Conservation (phyloP, 306 rosid genomes). For the Lathyrus aphaca region DNA sequence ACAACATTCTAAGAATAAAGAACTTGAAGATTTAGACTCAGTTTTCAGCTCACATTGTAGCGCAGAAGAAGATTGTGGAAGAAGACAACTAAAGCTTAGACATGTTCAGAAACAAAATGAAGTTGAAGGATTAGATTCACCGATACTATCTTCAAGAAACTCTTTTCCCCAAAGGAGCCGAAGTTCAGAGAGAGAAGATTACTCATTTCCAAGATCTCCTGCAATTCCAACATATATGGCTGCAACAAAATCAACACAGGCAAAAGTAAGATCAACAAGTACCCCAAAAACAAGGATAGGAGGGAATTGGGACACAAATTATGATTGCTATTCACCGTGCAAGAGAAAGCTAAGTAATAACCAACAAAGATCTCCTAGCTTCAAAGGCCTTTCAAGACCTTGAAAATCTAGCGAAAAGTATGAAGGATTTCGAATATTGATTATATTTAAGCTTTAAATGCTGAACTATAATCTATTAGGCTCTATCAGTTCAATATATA, state of each 20-base stretch:
- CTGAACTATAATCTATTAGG: too few relatives aligned
- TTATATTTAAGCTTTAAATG: neutral
- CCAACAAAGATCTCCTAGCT: constrained; percentile 73
- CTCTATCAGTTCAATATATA: too few relatives aligned
- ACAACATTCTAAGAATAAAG: constrained; percentile 78
- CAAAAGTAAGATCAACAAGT: constrained; percentile 71
- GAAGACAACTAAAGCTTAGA: constrained; percentile 51
- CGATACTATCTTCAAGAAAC: constrained; percentile 49
- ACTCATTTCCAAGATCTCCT: constrained; percentile 65
- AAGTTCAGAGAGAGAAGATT: constrained; percentile 41
- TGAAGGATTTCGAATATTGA: neutral
- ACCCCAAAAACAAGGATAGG: constrained; percentile 66
- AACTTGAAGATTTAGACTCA: constrained; percentile 82
- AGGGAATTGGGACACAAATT: constrained; percentile 54
- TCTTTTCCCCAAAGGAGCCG: neutral
- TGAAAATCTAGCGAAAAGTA: constrained; percentile 25
- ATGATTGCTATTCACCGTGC: constrained; percentile 73
- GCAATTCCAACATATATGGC: constrained; percentile 88
- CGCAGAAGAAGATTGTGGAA: constrained; percentile 49
- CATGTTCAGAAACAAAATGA: constrained; percentile 42
- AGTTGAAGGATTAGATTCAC: constrained; percentile 58
- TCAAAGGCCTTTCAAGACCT: constrained; percentile 69
- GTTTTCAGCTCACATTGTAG: constrained; percentile 52
- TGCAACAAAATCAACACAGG: constrained; percentile 85
- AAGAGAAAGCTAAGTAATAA: constrained; percentile 55